Base-by-base conservation (phyloP, 2,329 filamentous ascomycete genomes). In the Pseudocercospora pini-densiflorae region DNA sequence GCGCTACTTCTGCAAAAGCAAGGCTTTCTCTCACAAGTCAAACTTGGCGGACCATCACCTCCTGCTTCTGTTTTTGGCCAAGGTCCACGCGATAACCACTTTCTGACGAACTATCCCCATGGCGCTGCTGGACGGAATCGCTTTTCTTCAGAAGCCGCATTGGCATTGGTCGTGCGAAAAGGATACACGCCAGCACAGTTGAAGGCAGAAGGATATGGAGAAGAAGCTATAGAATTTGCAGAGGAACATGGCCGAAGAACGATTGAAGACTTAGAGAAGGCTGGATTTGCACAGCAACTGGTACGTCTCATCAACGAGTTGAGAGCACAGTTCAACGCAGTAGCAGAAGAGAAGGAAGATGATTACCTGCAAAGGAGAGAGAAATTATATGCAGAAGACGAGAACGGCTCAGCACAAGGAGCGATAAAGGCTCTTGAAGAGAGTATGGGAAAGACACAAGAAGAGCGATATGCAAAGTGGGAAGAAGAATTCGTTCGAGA, bases 11-110 rank as follows among this genome's bases (percentile, higher is more conserved):
- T 97, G 53, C 93, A 96, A 81, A 89, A 91, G 71, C 87, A 90
- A 65, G 94, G 94, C 72, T 93, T 94, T 82, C 82, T 97, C 73
- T 90, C 90, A 61, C 88, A 89, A 72, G 90, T 97, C 66, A 91
- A 92, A 71, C 91, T 93, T 69, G 89, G 84, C 72, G 91, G 91
- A 0, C 83, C 86, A 5, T 81, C 81, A 59, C 88, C 89, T 29
- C 87, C 87, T 27, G 73, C 74, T 21, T 74, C 75, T 31, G 72
- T 71, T 59, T 77, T 77, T 54, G 75, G 74, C 43, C 65, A 73
- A 40, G 72, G 71, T 49, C 67, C 71, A 29, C 69, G 71, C 53
- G 74, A 77, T 59, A 72, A 74, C 63, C 73, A 68, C 59, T 67
- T 66, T 66, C 68, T 74, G 62, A 75, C 68, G 19, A 72, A 65